Evolutionary conservation across 352 stramenopile genomes (phyloP).

Genomic region (Pythium sp.): DNA sequence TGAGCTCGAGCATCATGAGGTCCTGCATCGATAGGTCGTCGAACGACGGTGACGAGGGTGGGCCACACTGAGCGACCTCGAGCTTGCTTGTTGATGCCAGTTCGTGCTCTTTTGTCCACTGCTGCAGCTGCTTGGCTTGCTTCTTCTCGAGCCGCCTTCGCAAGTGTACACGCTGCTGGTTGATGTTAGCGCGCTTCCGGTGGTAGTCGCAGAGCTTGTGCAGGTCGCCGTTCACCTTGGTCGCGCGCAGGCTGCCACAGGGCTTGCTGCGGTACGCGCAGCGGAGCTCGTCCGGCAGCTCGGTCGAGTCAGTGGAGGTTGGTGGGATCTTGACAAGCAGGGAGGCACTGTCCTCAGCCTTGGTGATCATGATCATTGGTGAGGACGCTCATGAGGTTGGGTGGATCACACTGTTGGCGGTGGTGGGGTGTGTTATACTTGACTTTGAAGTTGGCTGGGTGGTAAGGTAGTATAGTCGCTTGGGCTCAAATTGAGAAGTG

Average conservation of each 20-base stretch:
- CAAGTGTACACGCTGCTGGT: slow-evolving; percentile 37
- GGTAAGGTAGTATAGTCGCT: not conserved
- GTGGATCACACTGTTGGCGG: not conserved
- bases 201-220: slow-evolving; percentile 45
- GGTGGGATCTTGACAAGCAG: not conserved
- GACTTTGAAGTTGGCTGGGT: not conserved
- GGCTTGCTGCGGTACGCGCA: slow-evolving; percentile 38
- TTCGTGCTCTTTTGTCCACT: not conserved
- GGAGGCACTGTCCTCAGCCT: not conserved
- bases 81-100: not conserved
- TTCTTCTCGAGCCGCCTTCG: slow-evolving; percentile 18
- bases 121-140: slow-evolving; percentile 9
- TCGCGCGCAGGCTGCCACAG: slow-evolving; percentile 30
- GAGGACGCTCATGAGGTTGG: not conserved
- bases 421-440: not conserved
- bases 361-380: not conserved
- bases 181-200: slow-evolving; percentile 41
- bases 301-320: not conserved
- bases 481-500: slow-evolving; percentile 1
- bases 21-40: not conserved
- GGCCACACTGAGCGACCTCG: not conserved
- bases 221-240: slow-evolving; percentile 46
- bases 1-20: slow-evolving; percentile 6
- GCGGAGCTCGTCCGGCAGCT: slow-evolving; percentile 9
- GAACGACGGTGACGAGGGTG: not conserved